These are phyloP conservation scores for Telopea speciosissima DNA, from an alignment of 177 flowering plant genomes.

Conservation along the genomic window DNA sequence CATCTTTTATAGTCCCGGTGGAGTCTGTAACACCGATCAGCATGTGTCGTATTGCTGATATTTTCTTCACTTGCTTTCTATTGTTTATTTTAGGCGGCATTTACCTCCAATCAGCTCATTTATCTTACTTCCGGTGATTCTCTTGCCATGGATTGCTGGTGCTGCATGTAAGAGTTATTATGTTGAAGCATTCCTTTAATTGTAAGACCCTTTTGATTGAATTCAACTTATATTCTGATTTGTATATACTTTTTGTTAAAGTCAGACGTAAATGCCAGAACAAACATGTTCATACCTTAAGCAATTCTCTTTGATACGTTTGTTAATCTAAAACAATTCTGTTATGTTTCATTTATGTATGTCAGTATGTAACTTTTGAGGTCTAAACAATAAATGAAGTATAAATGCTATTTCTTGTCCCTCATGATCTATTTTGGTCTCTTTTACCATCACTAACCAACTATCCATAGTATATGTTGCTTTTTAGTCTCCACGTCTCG, in stretches of 20 bases:
- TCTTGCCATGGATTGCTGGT: slow-evolving; percentile 67
- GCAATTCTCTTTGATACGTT: not conserved
- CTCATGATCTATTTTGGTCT: not conserved
- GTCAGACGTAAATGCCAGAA: not conserved
- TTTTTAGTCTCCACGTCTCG: not conserved
- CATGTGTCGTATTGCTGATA: not conserved
- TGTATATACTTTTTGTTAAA: not conserved
- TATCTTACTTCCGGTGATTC: slow-evolving; percentile 55
- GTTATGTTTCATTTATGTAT: not conserved
- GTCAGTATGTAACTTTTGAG: not conserved
- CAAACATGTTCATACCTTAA: not conserved
- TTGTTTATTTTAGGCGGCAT: slow-evolving; percentile 55
- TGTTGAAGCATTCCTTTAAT: not conserved
- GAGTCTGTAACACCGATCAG: not conserved
- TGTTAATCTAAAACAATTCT: not conserved
- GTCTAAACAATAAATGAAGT: not conserved
- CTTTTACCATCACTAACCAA: too few species aligned
- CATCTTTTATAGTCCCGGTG: not conserved
- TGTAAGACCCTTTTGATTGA: too few species aligned
- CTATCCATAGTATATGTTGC: not conserved
- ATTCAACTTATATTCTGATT: not conserved
- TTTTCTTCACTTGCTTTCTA: slow-evolving; percentile 4
- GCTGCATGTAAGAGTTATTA: slow-evolving; percentile 57
- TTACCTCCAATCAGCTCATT: slow-evolving; percentile 65
- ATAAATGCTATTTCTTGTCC: not conserved